phyloP scores from a whole-genome alignment of 2,329 filamentous ascomycete genomes.

The Cladophialophora immunda region DNA sequence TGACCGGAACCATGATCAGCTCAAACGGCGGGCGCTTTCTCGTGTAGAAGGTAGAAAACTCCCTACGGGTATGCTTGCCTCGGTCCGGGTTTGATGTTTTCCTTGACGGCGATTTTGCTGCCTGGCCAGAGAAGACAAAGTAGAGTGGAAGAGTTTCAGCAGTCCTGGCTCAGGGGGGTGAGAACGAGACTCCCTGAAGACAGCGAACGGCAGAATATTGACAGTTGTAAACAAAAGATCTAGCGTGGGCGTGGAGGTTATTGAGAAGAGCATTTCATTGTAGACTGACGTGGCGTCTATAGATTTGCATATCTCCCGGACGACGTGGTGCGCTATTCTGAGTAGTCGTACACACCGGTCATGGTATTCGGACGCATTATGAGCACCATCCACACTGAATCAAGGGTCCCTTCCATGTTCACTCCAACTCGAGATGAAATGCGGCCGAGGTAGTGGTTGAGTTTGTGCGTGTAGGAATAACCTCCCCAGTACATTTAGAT shows the following conservation, averaged over 20 bases:
- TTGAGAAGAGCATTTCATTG: background rate
- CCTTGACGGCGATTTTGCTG: too few relatives aligned
- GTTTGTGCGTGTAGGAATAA: background rate
- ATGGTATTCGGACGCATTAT: background rate
- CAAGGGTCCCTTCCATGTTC: too few relatives aligned
- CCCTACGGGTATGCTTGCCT: background rate
- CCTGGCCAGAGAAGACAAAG: too few relatives aligned
- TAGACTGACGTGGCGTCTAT: too few relatives aligned
- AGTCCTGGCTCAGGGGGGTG: too few relatives aligned
- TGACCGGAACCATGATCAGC: conserved; percentile 54
- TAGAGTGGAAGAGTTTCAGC: too few relatives aligned
- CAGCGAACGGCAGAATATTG: too few relatives aligned
- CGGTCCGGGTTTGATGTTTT: too few relatives aligned
- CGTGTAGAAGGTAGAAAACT: conserved; percentile 7
- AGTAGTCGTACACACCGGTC: background rate
- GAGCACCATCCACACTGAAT: background rate
- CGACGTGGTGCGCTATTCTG: background rate
- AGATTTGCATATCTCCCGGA: background rate
- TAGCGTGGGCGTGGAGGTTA: background rate
- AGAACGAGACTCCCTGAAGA: too few relatives aligned
- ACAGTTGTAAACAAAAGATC: background rate
- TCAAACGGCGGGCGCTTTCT: conserved; percentile 51
- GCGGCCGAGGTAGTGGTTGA: background rate
- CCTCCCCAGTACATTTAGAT: background rate
- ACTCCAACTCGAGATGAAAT: background rate